Conservation (phyloP, 1,284 basidiomycete species). For the Meripilus lineatus region DNA sequence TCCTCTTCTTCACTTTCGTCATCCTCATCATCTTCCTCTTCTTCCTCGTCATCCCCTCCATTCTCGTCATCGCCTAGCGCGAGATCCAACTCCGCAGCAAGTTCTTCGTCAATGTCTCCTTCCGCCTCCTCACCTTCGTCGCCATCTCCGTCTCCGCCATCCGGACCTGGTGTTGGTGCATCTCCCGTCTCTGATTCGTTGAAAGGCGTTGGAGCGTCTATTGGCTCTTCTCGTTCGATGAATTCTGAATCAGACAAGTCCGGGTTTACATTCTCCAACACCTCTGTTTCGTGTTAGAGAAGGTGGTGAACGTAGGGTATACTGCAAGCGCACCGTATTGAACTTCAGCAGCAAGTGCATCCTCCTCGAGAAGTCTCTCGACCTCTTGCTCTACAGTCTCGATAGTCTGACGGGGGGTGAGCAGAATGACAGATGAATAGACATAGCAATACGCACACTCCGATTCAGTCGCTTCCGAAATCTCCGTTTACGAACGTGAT, state of each 20-base stretch:
- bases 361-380: conserved; percentile 85
- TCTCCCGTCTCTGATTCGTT: conserved; percentile 61
- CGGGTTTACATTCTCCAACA: conserved; percentile 81
- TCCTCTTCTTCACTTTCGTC: conserved; percentile 65
- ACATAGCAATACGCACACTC: conserved; percentile 44
- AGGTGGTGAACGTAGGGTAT: neutral
- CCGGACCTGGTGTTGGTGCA: conserved; percentile 48
- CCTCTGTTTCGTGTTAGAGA: conserved; percentile 39
- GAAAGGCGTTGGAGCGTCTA: conserved; percentile 60
- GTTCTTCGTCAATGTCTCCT: conserved; percentile 76
- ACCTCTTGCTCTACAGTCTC: conserved; percentile 98
- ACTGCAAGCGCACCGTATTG: conserved; percentile 57
- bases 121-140: conserved; percentile 61
- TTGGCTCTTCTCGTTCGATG: conserved; percentile 58
- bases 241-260: conserved; percentile 86
- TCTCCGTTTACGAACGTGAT: conserved; percentile 87
- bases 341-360: conserved; percentile 76
- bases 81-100: conserved; percentile 70
- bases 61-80: conserved; percentile 51
- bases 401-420: conserved; percentile 58
- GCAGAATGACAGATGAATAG: neutral
- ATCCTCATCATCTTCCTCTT: conserved; percentile 64
- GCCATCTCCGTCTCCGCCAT: conserved; percentile 56
- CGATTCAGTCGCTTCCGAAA: conserved; percentile 89
- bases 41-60: conserved; percentile 43